These are phyloP conservation scores for Diaporthe amygdali DNA, from an alignment of 2,329 filamentous ascomycete genomes.

Conservation along the genomic window DNA sequence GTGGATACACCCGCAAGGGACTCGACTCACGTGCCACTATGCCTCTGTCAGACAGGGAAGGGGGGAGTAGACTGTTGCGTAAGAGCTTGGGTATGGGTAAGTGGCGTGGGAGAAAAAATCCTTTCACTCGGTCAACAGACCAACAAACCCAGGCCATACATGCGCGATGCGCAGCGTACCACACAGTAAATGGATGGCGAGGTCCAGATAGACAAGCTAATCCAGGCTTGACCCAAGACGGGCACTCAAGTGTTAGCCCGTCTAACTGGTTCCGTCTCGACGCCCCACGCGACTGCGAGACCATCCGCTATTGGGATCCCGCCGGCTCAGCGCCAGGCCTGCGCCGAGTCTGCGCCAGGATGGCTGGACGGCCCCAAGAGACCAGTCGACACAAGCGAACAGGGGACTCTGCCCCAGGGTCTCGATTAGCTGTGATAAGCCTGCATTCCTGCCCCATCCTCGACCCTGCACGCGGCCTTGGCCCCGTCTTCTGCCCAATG, in stretches of 20 bases:
- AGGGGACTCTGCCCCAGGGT: not conserved
- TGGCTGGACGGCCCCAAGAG: not conserved
- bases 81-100: not conserved
- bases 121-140: not conserved
- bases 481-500: not conserved
- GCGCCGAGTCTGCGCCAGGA: constrained; percentile 7
- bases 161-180: not conserved
- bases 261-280: not conserved
- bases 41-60: not conserved
- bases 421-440: not conserved
- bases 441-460: not conserved
- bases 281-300: not conserved
- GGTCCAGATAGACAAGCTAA: not conserved
- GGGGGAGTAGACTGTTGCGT: not conserved
- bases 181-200: not conserved
- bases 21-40: not conserved
- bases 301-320: not conserved
- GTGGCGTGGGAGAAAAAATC: not conserved
- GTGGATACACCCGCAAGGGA: not conserved
- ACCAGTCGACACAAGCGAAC: too few species aligned
- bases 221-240: not conserved
- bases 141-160: not conserved
- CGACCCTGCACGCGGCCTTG: constrained; percentile 4
- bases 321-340: constrained; percentile 8
- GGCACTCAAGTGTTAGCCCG: not conserved